Percentiles rank a stretch among this genome's conserved stretches.
These are phyloP conservation scores for Monosporascus ibericus DNA, from an alignment of 2,329 filamentous ascomycete species.

Conservation along the genomic window DNA sequence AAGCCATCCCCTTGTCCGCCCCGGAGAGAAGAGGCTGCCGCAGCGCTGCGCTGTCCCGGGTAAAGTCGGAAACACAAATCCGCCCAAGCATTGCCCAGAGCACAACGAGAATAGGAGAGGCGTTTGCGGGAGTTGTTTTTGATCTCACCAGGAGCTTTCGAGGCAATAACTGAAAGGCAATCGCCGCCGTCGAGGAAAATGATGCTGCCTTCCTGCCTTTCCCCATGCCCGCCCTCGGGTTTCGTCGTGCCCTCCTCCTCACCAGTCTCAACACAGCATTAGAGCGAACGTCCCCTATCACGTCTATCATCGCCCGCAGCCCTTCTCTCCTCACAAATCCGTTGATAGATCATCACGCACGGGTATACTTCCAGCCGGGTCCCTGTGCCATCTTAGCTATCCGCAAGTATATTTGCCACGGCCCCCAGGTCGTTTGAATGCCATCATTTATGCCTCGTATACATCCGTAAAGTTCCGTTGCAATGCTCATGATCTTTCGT, in stretches of 20 bases:
- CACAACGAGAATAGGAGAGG: not conserved
- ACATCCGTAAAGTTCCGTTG: conserved; percentile 7
- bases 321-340: not conserved
- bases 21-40: no score
- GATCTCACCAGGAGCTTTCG: not conserved
- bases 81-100: not conserved
- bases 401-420: not conserved
- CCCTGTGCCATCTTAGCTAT: not conserved
- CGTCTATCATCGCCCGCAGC: not conserved
- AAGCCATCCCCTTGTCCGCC: no score
- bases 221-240: not conserved
- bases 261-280: not conserved
- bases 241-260: not conserved
- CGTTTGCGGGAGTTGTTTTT: not conserved
- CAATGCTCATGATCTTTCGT: conserved; percentile 12
- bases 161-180: not conserved
- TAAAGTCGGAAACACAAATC: not conserved
- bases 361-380: not conserved
- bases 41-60: not conserved
- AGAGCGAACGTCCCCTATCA: not conserved
- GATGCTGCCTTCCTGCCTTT: not conserved
- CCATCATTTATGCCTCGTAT: not conserved
- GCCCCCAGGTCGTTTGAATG: not conserved
- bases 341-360: not conserved
- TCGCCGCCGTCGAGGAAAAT: not conserved